Evolutionary conservation across 176 grass and related monocot genomes (phyloP), one percentile per base, ranked within the genome.

Genomic region (Musa itinerans): DNA sequence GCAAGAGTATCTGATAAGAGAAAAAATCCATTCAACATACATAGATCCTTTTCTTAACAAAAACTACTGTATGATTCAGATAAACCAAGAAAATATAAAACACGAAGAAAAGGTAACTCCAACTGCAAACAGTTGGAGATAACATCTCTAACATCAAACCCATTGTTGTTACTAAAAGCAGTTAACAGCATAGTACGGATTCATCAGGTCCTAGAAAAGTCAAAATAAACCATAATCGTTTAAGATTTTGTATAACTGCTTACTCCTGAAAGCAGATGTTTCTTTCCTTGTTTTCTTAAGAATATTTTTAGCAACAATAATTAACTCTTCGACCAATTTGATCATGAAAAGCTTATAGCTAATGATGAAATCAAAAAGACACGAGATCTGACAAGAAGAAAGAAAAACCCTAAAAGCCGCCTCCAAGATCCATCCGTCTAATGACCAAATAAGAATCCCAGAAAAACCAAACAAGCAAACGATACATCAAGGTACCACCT

Each of bases 1-100:
- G 86, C 85, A 56, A 91, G 24, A 11, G 73, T 81, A 83, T 88
- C 95, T 98, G 82, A 70, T 57, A 50, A 82, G 74, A 56, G 19
- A 69, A 74, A 26, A 51, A 59, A 14, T 26, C 25, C 15, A 74
- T 49, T 50, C 29, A 43, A 29, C 5, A 74, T 43, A 49, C 29
- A 34, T 55, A 63, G 50, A 72, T 21, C 22, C 27, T 59, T 52
- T 61, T 52, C 34, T 43, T 21, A 74, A 78, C 56, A 17, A 25
- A 54, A 53, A 54, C 21, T 24, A 12, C 19, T 13, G n/a, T 43
- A 61, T 3, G 75, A 21, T 76, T 10, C 56, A 71, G 25, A 8
- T 71, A 52, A 64, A n/a, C 15, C 29, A 19, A 49, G 51, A 52
- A 72, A 53, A 50, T 52, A 52, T 5, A 5, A 67, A 67, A 34